Conservation (phyloP, 768 basidiomycete genomes). For the Rickenella mellea region DNA sequence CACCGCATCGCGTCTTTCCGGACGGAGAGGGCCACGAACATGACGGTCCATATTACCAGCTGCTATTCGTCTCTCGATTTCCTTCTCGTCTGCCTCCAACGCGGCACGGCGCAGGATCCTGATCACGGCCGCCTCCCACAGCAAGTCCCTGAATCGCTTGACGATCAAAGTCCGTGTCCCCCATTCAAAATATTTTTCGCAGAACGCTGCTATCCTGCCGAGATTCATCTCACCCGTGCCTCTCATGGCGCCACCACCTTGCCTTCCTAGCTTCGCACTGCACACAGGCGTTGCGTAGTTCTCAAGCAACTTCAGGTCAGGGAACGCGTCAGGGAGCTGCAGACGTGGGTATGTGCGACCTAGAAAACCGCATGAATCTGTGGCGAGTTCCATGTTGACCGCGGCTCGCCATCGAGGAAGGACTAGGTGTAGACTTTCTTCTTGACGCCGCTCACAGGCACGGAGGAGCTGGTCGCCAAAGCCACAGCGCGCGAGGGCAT, state of each 20-base stretch:
- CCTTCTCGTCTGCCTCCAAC: conserved; percentile 22
- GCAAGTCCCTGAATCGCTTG: conserved; percentile 13
- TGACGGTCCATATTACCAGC: conserved; percentile 9
- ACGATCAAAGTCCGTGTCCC: conserved; percentile 11
- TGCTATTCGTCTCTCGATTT: conserved; percentile 13
- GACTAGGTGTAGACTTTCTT: conserved; percentile 8
- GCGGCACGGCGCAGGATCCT: conserved; percentile 14
- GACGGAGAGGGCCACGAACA: conserved; percentile 12
- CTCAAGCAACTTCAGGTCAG: conserved; percentile 11
- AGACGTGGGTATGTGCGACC: conserved; percentile 6
- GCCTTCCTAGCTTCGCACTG: conserved; percentile 8
- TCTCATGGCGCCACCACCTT: conserved; percentile 11
- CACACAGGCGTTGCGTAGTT: conserved; percentile 15
- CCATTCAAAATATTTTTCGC: conserved; percentile 20
- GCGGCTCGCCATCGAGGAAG: conserved; percentile 16
- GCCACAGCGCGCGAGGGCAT: conserved; percentile 16
- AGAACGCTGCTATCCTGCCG: conserved; percentile 14
- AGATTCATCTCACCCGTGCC: conserved; percentile 15
- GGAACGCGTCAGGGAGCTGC: conserved; percentile 12
- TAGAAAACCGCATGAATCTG: conserved; percentile 15
- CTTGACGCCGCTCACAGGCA: conserved; percentile 9
- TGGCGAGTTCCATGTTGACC: conserved; percentile 16
- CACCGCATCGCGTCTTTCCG: conserved; percentile 9
- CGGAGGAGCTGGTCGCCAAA: conserved; percentile 18
- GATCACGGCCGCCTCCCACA: conserved; percentile 15